phyloP scores from a whole-genome alignment of 805 yeast species.

The Saccharomycopsis capsularis region DNA sequence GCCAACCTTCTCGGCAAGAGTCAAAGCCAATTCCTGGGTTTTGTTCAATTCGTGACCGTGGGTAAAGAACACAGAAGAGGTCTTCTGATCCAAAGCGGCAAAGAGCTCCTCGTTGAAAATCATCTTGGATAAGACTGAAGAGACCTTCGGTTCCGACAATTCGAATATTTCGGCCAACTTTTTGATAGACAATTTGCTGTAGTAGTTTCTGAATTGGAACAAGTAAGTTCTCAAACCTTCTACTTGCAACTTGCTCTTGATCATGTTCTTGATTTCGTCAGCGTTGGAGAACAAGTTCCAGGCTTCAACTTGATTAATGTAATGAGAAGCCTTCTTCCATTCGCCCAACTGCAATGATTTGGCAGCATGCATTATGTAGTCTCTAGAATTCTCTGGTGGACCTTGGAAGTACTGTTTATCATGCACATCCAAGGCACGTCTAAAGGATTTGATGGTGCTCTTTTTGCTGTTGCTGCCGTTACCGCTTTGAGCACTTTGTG shows the following conservation, averaged over 20 bases:
- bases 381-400: constrained; percentile 95
- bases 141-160: constrained; percentile 47
- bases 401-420: constrained; percentile 95
- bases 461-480: constrained; percentile 47
- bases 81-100: constrained; percentile 66
- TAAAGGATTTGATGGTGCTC: constrained; percentile 70
- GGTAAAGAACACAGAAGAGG: constrained; percentile 57
- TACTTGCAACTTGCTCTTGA: constrained; percentile 70
- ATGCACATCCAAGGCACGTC: constrained; percentile 84
- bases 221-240: constrained; percentile 93
- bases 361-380: constrained; percentile 88
- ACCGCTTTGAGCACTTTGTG: constrained; percentile 71
- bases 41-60: constrained; percentile 75
- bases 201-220: constrained; percentile 73
- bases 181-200: constrained; percentile 62
- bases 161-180: constrained; percentile 63
- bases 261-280: constrained; percentile 60
- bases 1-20: constrained; percentile 73
- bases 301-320: constrained; percentile 69
- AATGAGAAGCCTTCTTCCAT: constrained; percentile 71
- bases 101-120: constrained; percentile 69
- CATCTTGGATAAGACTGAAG: constrained; percentile 63
- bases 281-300: constrained; percentile 78
- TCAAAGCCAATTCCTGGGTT: constrained; percentile 81
- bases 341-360: constrained; percentile 81